Conservation (phyloP, 2,329 filamentous ascomycete species). For the Juglanconis sp. region DNA sequence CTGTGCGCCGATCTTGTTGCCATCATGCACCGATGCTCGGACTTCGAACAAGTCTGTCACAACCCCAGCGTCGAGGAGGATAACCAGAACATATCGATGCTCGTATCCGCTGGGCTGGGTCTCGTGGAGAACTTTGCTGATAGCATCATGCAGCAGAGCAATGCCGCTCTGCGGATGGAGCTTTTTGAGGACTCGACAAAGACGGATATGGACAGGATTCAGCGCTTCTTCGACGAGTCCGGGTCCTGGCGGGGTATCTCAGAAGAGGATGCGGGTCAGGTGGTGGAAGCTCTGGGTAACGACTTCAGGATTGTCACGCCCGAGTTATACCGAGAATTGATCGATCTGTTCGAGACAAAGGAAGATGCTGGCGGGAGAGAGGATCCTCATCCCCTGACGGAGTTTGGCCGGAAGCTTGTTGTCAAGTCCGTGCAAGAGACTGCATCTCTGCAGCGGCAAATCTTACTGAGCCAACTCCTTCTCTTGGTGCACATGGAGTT, state of each 20-base stretch:
- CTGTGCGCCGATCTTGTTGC: slow-evolving; percentile 79
- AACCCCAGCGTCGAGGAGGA: slow-evolving; percentile 42
- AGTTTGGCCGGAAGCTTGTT: slow-evolving; percentile 72
- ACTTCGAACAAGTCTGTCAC: slow-evolving; percentile 70
- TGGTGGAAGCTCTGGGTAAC: slow-evolving; percentile 67
- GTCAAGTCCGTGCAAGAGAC: slow-evolving; percentile 78
- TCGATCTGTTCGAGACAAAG: slow-evolving; percentile 42
- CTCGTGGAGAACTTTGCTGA: slow-evolving; percentile 71
- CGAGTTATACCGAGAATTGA: slow-evolving; percentile 51
- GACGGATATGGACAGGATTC: slow-evolving; percentile 70
- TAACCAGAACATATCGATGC: slow-evolving; percentile 38
- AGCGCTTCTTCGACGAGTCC: slow-evolving; percentile 73
- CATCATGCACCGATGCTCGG: slow-evolving; percentile 74
- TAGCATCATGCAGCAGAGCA: slow-evolving; percentile 65
- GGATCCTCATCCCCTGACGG: slow-evolving; percentile 57
- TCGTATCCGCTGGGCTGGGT: slow-evolving; percentile 66
- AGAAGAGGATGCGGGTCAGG: slow-evolving; percentile 72
- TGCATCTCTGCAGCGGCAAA: slow-evolving; percentile 66
- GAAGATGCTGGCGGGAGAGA: slow-evolving; percentile 45
- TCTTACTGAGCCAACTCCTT: slow-evolving; percentile 79
- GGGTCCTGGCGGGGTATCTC: slow-evolving; percentile 76
- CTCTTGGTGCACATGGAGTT: slow-evolving; percentile 84
- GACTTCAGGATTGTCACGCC: slow-evolving; percentile 58
- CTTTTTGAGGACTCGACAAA: slow-evolving; percentile 70
- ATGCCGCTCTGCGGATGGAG: slow-evolving; percentile 66